A percentile compares a stretch with the other conserved stretches of the same genome.
These are phyloP conservation scores for Lantana camara DNA, from an alignment of 257 asterid genomes.

Conservation along the genomic window DNA sequence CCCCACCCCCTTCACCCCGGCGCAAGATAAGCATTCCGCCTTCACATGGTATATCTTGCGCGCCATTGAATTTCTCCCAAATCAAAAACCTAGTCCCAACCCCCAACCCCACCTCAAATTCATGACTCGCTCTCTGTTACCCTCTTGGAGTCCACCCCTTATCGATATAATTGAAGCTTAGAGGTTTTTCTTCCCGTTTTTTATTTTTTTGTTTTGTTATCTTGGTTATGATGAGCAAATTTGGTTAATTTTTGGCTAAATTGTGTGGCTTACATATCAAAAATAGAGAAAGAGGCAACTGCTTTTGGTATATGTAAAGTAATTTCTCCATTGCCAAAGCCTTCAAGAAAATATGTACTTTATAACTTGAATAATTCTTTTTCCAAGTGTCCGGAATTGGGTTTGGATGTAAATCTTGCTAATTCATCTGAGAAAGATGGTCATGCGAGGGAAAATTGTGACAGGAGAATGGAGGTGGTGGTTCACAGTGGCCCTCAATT, in stretches of 20 bases:
- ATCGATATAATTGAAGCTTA: too few relatives aligned
- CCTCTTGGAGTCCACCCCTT: too few relatives aligned
- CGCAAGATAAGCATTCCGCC: slow-evolving; percentile 17
- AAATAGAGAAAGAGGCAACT: slow-evolving; percentile 95
- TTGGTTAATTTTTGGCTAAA: slow-evolving; percentile 13
- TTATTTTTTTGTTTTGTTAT: not conserved
- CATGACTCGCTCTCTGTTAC: too few relatives aligned
- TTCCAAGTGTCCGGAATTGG: slow-evolving; percentile 81
- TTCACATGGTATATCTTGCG: slow-evolving; percentile 29
- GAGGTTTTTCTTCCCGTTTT: too few relatives aligned
- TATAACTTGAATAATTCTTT: slow-evolving; percentile 84
- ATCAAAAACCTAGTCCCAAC: too few relatives aligned
- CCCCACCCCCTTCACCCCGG: slow-evolving; percentile 26
- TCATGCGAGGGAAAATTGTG: slow-evolving; percentile 39
- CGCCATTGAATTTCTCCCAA: slow-evolving; percentile 36
- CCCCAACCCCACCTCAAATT: too few relatives aligned
- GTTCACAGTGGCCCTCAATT: too few relatives aligned
- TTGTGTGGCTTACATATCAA: slow-evolving; percentile 79
- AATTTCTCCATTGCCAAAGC: slow-evolving; percentile 88
- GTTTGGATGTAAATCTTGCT: slow-evolving; percentile 46
- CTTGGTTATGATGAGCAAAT: slow-evolving; percentile 19
- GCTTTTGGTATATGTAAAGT: slow-evolving; percentile 95
- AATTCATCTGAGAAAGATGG: slow-evolving; percentile 29
- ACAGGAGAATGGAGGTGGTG: slow-evolving; percentile 28
- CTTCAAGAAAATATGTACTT: slow-evolving; percentile 81